Evolutionary conservation across 768 basidiomycete genomes (phyloP).

Genomic region (Lanmaoa pseudosensibilis): DNA sequence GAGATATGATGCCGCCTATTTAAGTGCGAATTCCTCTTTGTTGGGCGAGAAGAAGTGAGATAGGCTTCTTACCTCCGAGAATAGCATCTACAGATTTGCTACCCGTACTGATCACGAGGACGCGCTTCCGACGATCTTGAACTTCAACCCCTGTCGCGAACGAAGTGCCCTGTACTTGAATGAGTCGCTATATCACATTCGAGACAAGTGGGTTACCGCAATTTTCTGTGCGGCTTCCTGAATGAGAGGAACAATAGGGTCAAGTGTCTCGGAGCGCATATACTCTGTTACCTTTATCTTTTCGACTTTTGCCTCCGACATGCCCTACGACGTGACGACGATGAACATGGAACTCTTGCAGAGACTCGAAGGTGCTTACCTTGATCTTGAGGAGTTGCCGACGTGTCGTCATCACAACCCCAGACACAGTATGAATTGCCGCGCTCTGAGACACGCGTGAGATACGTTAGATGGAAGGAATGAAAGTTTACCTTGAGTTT

Average conservation of each 20-base stretch:
- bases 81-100: slow-evolving; percentile 90
- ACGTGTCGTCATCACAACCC: slow-evolving; percentile 89
- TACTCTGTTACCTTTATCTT: slow-evolving; percentile 75
- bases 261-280: slow-evolving; percentile 6
- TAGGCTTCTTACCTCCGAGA: slow-evolving; percentile 63
- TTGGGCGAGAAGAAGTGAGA: neutral
- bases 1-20: slow-evolving; percentile 84
- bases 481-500: slow-evolving; percentile 73
- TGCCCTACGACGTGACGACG: slow-evolving; percentile 53
- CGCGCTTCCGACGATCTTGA: slow-evolving; percentile 80
- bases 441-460: slow-evolving; percentile 49
- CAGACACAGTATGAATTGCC: slow-evolving; percentile 81
- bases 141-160: slow-evolving; percentile 91
- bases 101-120: slow-evolving; percentile 85
- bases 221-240: slow-evolving; percentile 92
- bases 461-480: neutral
- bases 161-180: slow-evolving; percentile 67
- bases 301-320: slow-evolving; percentile 97
- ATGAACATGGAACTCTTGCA: neutral
- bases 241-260: neutral
- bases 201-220: slow-evolving; percentile 43
- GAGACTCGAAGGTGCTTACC: slow-evolving; percentile 40
- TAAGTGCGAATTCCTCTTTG: neutral
- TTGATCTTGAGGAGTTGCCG: slow-evolving; percentile 93
- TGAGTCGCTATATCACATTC: neutral